Evolutionary conservation across 1,284 basidiomycete genomes (phyloP), one percentile per base, ranked within the genome.

Genomic region (Cutaneotrichosporon dermatis): DNA sequence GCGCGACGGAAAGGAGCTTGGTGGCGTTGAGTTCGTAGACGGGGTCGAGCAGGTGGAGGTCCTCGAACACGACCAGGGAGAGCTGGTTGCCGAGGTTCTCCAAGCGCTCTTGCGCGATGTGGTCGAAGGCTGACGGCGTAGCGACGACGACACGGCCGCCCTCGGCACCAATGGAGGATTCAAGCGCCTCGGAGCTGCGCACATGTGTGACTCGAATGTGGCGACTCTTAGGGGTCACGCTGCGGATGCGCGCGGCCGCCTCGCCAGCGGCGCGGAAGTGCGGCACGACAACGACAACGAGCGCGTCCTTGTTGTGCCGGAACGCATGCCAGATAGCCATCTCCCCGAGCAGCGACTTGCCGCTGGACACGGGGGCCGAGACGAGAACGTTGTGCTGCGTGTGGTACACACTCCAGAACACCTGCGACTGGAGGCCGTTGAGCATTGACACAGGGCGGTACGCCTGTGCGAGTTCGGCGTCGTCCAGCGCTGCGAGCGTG

Each of bases 361-460:
- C 94, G 60, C 86, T 86, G 6, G 87, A 86, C 4, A 85, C 82
- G 1, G 94, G 93, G 0, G 88, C 89, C 61, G 88, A 90, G 13
- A 97, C 69, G n/a, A 99, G 79, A 3, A 86, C 76, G 71, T 94
- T 90, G 46, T 82, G 78, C 49, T 82, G 79, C 1, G 89, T 89
- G 68, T 88, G 86, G 55, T 88, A 80, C 16, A 92, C 68, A 50
- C 86, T 86, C 89, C 96, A 98, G 75, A 90, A 90, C 3, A 84
- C 81, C 69, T 98, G 96, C 1, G 90, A 92, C 74, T 99, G 95
- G 4, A 98, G 84, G 1, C 87, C 84, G 70, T 95, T 97, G 73
- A 96, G 83, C 43, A 83, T 83, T 36, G 79, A 80, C 41, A 82
- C 69, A 2, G 73, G 71, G 33, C 79, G 76, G 61, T 85, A 82